Evolutionary conservation across 768 basidiomycete genomes (phyloP).

Genomic region (Xanthoconium stramineum): DNA sequence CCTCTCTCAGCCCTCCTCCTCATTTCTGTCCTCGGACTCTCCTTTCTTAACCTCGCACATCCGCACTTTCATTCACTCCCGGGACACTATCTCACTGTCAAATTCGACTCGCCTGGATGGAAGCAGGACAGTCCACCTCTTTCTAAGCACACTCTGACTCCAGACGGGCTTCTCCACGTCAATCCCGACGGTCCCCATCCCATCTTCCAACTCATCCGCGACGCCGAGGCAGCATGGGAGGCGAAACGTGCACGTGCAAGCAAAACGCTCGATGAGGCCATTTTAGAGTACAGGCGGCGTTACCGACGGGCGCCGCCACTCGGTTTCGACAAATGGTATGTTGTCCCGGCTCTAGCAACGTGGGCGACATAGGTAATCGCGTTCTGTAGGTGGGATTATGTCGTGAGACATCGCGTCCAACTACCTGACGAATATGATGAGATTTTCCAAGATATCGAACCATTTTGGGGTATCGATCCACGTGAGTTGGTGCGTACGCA

Average conservation of each 20-base stretch:
- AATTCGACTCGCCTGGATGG: background rate
- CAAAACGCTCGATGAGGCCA: slow-evolving; percentile 35
- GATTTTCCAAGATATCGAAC: slow-evolving; percentile 37
- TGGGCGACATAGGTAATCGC: background rate
- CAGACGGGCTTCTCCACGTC: slow-evolving; percentile 33
- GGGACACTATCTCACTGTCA: background rate
- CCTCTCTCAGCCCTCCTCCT: background rate
- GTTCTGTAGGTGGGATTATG: slow-evolving; percentile 39
- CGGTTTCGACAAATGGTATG: slow-evolving; percentile 43
- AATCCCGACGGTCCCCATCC: slow-evolving; percentile 39
- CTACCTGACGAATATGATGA: slow-evolving; percentile 49
- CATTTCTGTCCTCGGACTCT: background rate
- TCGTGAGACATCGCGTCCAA: slow-evolving; percentile 35
- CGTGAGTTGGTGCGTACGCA: slow-evolving; percentile 18
- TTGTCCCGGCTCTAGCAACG: background rate
- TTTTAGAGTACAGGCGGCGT: slow-evolving; percentile 35
- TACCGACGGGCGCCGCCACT: slow-evolving; percentile 36
- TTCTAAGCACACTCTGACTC: slow-evolving; percentile 18
- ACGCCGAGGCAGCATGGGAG: slow-evolving; percentile 38
- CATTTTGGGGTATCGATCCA: slow-evolving; percentile 37
- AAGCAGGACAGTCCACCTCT: background rate
- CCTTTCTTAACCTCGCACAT: background rate
- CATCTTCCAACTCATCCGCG: slow-evolving; percentile 39
- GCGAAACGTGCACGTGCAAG: slow-evolving; percentile 34
- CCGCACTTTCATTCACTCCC: background rate